Percentiles rank a stretch among this genome's conserved stretches.
phyloP scores from a whole-genome alignment of 208 protist genomes.

The Crithidia mellificae region DNA sequence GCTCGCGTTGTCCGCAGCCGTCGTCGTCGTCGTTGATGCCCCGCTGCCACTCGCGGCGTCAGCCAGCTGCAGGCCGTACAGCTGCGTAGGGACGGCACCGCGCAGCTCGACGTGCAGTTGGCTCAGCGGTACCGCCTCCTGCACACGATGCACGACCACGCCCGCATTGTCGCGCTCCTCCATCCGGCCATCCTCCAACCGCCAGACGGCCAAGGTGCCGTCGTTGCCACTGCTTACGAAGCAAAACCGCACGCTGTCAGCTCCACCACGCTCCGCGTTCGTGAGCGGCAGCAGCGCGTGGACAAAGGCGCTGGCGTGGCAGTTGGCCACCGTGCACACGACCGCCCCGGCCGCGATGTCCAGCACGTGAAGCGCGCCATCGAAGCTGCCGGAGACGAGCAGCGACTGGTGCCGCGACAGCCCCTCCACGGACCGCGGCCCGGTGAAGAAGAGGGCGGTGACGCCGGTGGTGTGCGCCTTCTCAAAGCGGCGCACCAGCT shows the following conservation, averaged over 20 bases:
- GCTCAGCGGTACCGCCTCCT: conserved; percentile 16
- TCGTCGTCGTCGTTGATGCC: not conserved
- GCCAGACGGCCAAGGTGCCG: conserved; percentile 69
- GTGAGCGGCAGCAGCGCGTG: conserved; percentile 49
- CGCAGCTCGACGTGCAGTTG: conserved; percentile 26
- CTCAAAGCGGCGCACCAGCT: conserved; percentile 75
- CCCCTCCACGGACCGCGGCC: conserved; percentile 25
- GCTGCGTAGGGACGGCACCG: conserved; percentile 37
- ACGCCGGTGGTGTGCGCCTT: conserved; percentile 67
- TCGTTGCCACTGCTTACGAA: conserved; percentile 74
- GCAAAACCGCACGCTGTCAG: conserved; percentile 6
- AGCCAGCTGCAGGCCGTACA: conserved; percentile 21
- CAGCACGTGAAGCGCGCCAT: conserved; percentile 60
- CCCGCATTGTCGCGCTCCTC: not conserved
- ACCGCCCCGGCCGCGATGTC: conserved; percentile 50
- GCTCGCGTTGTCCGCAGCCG: too few species aligned
- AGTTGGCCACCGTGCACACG: conserved; percentile 43
- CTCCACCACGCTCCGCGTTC: not conserved
- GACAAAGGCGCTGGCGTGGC: conserved; percentile 62
- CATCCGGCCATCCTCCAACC: conserved; percentile 11
- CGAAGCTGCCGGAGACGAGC: conserved; percentile 72
- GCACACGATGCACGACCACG: conserved; percentile 23
- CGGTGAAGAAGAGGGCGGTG: conserved; percentile 62
- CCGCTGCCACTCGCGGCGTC: not conserved
- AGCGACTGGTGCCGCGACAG: conserved; percentile 55